Percentiles rank a stretch among this genome's conserved stretches.
phyloP scores from a whole-genome alignment of 208 protist genomes.

The Leishmania mexicana region DNA sequence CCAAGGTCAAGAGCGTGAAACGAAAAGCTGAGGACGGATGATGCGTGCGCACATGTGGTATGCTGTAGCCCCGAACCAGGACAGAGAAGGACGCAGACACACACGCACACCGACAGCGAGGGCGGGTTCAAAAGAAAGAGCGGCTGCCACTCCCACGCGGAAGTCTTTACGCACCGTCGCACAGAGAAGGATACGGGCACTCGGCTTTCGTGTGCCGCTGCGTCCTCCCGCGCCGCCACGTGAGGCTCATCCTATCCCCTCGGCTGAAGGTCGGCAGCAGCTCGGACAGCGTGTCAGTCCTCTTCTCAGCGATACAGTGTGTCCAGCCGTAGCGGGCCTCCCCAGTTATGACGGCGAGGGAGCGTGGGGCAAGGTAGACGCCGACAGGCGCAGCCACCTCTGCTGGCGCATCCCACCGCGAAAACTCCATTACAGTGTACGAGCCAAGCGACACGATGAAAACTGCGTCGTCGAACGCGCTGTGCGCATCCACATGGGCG shows the following conservation, averaged over 20 bases:
- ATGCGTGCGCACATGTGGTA: background rate
- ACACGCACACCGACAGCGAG: no score
- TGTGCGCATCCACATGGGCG: conserved; percentile 78
- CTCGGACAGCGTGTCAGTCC: conserved; percentile 72
- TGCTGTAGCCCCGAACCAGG: no score
- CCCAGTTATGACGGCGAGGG: conserved; percentile 63
- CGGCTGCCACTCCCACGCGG: background rate
- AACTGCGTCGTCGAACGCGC: conserved; percentile 56
- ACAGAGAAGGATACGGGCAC: conserved; percentile 62
- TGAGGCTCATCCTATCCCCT: conserved; percentile 67
- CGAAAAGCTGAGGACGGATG: background rate
- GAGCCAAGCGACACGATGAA: conserved; percentile 79
- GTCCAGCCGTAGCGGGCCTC: conserved; percentile 79
- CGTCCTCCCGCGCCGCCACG: conserved; percentile 62
- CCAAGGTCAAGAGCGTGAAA: background rate
- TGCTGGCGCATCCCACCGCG: conserved; percentile 39
- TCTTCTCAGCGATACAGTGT: conserved; percentile 73
- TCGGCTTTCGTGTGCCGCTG: conserved; percentile 37
- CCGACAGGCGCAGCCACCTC: conserved; percentile 29
- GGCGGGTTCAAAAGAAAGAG: no score
- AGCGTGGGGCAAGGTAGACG: conserved; percentile 60
- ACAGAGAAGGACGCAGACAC: no score
- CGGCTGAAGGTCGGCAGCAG: conserved; percentile 42
- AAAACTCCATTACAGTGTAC: conserved; percentile 84
- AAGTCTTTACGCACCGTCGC: conserved; percentile 43